Base-by-base conservation (phyloP, 805 yeast species). In the Candida koratica region DNA sequence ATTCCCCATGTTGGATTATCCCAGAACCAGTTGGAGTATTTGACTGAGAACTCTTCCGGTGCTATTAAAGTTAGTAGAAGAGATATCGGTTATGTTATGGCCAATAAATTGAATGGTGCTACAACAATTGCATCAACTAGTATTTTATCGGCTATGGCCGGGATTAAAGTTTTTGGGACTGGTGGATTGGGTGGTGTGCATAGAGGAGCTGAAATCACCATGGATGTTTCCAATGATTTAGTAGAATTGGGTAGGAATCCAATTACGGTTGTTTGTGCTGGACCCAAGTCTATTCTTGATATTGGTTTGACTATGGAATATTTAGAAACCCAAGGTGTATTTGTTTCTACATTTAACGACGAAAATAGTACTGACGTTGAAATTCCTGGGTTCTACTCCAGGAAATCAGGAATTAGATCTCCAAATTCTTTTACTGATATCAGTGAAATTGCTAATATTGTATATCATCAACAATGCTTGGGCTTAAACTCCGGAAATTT, bases 151-250 rank as follows among this genome's bases (percentile, higher is more conserved):
- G 68, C 78, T 36, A 51, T 60, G 49, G 88, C 89, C 0, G 93
- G 94, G 0, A 84, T 87, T 46, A 71, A 75, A 47, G 86, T 88
- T 9, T 88, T 87, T 67, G 93, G 94, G 1, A 88, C 96, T 2
- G 96, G 96, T 20, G 96, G 96, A 1, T 67, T 87, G 13, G 96
- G 96, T 14, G 96, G 96, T 14, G 95, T 86, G 8, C 95, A 87
- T 49, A 71, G 85, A 38, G 84, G 83, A 6, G 90, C 84, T 14
- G 82, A 83, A 37, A 45, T 60, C 18, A 77, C 88, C 2, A 73
- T 85, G 79, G 96, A 87, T 56, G 67, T 87, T 16, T 79, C 89
- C 48, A 95, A 95, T 2, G 96, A 87, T 57, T 69, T 87, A 43
- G 89, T 86, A 33, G 96, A 87, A 52, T 65, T 88, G 36, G 81